Evolutionary conservation across 2,329 filamentous ascomycete species (phyloP).

Genomic region (Ascocoryne sarcoides): DNA sequence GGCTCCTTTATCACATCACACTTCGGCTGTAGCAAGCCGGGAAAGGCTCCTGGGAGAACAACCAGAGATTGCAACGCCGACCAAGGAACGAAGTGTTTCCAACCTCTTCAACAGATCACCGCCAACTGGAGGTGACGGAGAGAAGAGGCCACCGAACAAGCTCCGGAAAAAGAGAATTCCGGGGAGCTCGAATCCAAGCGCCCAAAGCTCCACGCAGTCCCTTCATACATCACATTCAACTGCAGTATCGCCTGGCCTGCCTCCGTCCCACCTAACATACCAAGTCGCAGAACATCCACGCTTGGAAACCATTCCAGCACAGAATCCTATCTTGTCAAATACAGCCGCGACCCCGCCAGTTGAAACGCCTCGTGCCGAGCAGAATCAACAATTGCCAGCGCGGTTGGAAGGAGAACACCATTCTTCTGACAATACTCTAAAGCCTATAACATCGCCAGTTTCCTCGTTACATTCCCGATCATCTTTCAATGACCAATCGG

Average conservation of each 20-base stretch:
- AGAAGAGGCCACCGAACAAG: conserved; percentile 76
- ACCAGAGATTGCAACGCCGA: conserved; percentile 17
- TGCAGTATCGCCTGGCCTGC: conserved; percentile 22
- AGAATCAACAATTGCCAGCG: conserved; percentile 10
- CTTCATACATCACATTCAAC: conserved; percentile 37
- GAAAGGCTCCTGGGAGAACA: conserved; percentile 36
- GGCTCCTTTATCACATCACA: conserved; percentile 16
- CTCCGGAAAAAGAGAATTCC: conserved; percentile 75
- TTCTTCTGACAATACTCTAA: conserved; percentile 36
- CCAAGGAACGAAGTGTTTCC: conserved; percentile 61
- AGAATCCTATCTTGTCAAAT: conserved; percentile 12
- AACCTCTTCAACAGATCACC: conserved; percentile 64
- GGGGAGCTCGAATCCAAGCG: conserved; percentile 71
- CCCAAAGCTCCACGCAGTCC: conserved; percentile 82
- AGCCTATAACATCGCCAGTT: conserved; percentile 63
- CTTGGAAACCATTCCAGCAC: conserved; percentile 22
- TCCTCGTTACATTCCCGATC: conserved; percentile 60
- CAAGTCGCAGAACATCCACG: conserved; percentile 22
- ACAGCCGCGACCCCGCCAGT: conserved; percentile 20
- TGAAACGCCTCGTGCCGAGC: conserved; percentile 20
- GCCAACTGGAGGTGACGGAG: conserved; percentile 40
- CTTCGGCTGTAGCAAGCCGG: conserved; percentile 37
- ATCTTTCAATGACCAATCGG: conserved; percentile 71
- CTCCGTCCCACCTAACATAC: conserved; percentile 26
- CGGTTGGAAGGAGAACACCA: conserved; percentile 18